These are phyloP conservation scores for Diaporthe helianthi DNA, from an alignment of 2,329 filamentous ascomycete genomes.

Conservation along the genomic window DNA sequence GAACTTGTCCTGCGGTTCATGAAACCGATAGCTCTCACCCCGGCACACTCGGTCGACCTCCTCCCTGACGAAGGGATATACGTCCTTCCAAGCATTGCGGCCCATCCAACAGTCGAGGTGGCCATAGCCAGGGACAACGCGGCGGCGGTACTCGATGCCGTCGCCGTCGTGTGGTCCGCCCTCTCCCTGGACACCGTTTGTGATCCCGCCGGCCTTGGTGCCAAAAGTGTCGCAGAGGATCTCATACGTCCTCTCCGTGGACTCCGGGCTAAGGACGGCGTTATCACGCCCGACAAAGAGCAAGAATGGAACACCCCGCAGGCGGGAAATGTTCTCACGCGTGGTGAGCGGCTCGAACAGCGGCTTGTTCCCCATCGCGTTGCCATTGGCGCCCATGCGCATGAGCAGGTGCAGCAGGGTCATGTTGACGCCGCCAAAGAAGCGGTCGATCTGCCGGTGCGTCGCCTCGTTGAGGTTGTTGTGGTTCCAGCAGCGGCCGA, in stretches of 20 bases:
- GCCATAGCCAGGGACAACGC: slow-evolving; percentile 63
- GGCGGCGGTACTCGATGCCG: slow-evolving; percentile 55
- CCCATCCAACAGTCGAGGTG: slow-evolving; percentile 71
- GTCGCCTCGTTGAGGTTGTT: slow-evolving; percentile 70
- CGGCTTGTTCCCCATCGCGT: slow-evolving; percentile 60
- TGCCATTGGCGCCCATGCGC: slow-evolving; percentile 58
- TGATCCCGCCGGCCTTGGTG: slow-evolving; percentile 38
- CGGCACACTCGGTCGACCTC: slow-evolving; percentile 61
- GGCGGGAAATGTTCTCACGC: slow-evolving; percentile 54
- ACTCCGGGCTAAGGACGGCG: slow-evolving; percentile 60
- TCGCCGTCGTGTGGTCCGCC: slow-evolving; percentile 37
- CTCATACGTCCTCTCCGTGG: slow-evolving; percentile 62
- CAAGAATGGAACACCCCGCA: slow-evolving; percentile 61
- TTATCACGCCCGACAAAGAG: slow-evolving; percentile 64
- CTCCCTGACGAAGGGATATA: slow-evolving; percentile 62
- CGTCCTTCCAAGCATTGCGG: slow-evolving; percentile 63
- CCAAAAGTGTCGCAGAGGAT: slow-evolving; percentile 60
- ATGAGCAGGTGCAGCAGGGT: slow-evolving; percentile 62
- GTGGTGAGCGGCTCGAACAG: slow-evolving; percentile 56
- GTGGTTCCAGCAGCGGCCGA: slow-evolving; percentile 71
- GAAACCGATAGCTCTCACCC: slow-evolving; percentile 50
- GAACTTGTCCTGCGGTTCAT: slow-evolving; percentile 53
- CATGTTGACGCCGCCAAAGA: slow-evolving; percentile 70
- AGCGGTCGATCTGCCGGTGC: slow-evolving; percentile 65
- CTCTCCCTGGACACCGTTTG: slow-evolving; percentile 27